Evolutionary conservation across 108 stramenopile species (phyloP).

Genomic region (Discostella stelligeroides): DNA sequence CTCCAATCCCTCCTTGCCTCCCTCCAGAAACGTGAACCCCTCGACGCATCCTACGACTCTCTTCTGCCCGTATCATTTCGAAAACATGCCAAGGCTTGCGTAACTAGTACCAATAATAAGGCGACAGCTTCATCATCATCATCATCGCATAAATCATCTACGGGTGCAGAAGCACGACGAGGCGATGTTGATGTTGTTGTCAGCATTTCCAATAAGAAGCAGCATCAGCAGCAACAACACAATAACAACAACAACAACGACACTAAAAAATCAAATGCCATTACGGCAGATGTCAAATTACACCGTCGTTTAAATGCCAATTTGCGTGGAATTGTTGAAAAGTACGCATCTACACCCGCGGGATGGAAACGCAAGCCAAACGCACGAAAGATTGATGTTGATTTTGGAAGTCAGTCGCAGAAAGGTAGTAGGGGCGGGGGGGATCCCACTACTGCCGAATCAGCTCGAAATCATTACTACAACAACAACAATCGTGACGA

Average conservation of each 20-base stretch:
- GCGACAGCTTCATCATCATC: conserved; percentile 18
- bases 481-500: not conserved
- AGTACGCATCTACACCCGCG: conserved; percentile 53
- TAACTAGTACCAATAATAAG: conserved; percentile 58
- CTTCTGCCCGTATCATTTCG: conserved; percentile 58
- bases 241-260: too few relatives aligned
- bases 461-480: too few relatives aligned
- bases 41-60: conserved; percentile 79
- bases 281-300: conserved; percentile 42
- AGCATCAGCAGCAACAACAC: too few relatives aligned
- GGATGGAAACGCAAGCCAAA: conserved; percentile 49
- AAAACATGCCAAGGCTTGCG: conserved; percentile 49
- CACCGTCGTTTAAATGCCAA: conserved; percentile 50
- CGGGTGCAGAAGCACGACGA: not conserved
- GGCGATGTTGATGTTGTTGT: too few relatives aligned
- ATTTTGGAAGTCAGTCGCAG: conserved; percentile 37
- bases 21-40: conserved; percentile 60
- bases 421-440: too few relatives aligned
- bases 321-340: conserved; percentile 65
- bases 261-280: conserved; percentile 23
- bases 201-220: too few relatives aligned
- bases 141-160: conserved; percentile 1
- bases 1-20: conserved; percentile 40
- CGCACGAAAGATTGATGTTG: conserved; percentile 35
- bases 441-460: too few relatives aligned